These are phyloP conservation scores for Aeschynomene evenia DNA, from an alignment of 306 rosid genomes.

Conservation along the genomic window DNA sequence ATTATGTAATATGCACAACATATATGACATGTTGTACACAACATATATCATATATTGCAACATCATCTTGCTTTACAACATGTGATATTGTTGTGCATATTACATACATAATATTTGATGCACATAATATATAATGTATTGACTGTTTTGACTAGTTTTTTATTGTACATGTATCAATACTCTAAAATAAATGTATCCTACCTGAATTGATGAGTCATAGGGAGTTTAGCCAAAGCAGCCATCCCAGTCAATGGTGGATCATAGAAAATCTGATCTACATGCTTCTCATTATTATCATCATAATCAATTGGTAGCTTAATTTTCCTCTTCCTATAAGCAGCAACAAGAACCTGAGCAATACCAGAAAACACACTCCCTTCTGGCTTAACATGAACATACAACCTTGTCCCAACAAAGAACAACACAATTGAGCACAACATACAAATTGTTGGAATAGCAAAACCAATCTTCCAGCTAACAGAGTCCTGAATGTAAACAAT, in stretches of 20 bases:
- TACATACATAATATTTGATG: too few relatives aligned
- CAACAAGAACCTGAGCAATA: constrained; percentile 59
- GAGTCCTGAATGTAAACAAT: constrained; percentile 72
- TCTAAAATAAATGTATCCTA: constrained; percentile 12
- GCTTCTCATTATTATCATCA: too few relatives aligned
- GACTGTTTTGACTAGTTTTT: too few relatives aligned
- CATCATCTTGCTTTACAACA: too few relatives aligned
- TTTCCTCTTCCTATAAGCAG: constrained; percentile 58
- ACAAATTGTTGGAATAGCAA: constrained; percentile 60
- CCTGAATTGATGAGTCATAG: constrained; percentile 63
- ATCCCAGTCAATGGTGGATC: constrained; percentile 58
- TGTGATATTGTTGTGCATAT: too few relatives aligned
- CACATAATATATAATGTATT: too few relatives aligned
- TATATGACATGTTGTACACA: too few relatives aligned
- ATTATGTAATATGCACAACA: too few relatives aligned
- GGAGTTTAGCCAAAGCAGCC: constrained; percentile 46
- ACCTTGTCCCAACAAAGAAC: constrained; percentile 54
- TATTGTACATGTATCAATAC: too few relatives aligned
- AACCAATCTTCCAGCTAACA: constrained; percentile 81
- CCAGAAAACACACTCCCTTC: constrained; percentile 67
- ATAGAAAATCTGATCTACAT: constrained; percentile 31
- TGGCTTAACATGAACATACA: constrained; percentile 56
- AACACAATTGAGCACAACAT: constrained; percentile 55
- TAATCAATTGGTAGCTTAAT: constrained; percentile 44
- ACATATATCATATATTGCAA: too few relatives aligned